These are phyloP conservation scores for Botrytis aclada DNA, from an alignment of 2,329 filamentous ascomycete species.

Conservation along the genomic window DNA sequence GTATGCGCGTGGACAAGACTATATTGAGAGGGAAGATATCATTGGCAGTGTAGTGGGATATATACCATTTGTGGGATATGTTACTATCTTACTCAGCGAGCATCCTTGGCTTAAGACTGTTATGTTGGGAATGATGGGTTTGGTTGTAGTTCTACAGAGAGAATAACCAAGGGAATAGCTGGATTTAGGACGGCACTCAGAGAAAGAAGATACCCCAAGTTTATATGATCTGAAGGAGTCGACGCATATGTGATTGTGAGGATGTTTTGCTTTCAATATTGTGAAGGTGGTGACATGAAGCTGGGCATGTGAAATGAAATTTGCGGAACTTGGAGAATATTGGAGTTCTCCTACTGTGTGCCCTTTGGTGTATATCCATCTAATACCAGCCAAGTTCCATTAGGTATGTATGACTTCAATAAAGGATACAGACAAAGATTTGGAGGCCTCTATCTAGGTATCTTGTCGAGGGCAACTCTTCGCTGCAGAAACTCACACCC, in stretches of 20 bases:
- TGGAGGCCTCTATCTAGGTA: neutral
- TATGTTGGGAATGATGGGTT: conserved; percentile 90
- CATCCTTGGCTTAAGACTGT: conserved; percentile 96
- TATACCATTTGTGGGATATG: conserved; percentile 92
- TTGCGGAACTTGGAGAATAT: neutral
- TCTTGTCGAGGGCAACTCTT: neutral
- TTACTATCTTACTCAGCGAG: conserved; percentile 92
- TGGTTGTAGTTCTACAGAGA: conserved; percentile 87
- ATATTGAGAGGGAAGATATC: conserved; percentile 81
- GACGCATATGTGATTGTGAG: conserved; percentile 1
- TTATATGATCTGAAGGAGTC: conserved; percentile 22
- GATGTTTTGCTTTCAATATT: neutral
- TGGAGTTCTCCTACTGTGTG: neutral
- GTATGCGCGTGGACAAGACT: conserved; percentile 83
- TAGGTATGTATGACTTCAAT: neutral
- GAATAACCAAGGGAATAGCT: conserved; percentile 52
- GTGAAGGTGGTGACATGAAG: neutral
- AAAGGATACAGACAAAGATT: neutral
- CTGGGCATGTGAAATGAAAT: too few species aligned
- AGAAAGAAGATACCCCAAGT: conserved; percentile 29
- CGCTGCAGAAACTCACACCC: neutral
- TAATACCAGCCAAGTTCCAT: neutral
- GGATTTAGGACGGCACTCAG: neutral
- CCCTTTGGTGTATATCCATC: neutral
- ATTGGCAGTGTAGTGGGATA: conserved; percentile 91